Conservation (phyloP, 139 green algal genomes). For the Desmodesmus armatus region DNA sequence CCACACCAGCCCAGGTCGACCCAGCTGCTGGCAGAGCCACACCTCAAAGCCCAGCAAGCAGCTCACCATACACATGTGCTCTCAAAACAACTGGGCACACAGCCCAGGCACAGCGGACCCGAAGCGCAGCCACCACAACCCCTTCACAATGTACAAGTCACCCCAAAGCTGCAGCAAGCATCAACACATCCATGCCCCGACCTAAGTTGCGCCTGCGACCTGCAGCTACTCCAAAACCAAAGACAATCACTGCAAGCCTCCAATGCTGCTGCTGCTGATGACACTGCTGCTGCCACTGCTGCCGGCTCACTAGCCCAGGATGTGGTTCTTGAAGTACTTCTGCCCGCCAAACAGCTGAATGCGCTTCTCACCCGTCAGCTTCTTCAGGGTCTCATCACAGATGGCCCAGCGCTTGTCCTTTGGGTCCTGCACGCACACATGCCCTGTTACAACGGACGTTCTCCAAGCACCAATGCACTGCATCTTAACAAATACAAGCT, state of each 20-base stretch:
- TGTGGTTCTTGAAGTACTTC: conserved; percentile 61
- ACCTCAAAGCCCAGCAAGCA: background rate
- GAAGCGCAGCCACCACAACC: no score
- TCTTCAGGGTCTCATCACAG: conserved; percentile 69
- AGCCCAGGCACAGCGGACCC: no score
- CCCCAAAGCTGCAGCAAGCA: no score
- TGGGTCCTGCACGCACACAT: conserved; percentile 61
- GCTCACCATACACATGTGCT: no score
- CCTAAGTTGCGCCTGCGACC: no score
- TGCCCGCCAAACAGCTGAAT: conserved; percentile 65
- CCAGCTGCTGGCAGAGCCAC: background rate
- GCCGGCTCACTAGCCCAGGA: conserved; percentile 47
- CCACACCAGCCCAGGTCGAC: background rate
- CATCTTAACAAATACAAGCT: background rate
- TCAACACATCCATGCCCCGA: no score
- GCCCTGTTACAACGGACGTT: background rate
- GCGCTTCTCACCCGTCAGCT: conserved; percentile 65
- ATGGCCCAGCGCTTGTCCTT: conserved; percentile 67
- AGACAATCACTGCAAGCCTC: background rate
- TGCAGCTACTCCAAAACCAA: no score
- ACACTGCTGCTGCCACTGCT: background rate
- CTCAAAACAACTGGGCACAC: no score
- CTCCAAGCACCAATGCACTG: background rate
- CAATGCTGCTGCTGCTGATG: background rate
- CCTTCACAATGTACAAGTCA: no score